These are phyloP conservation scores for Buxus sempervirens DNA, from an alignment of 164 flowering plant genomes.

Conservation along the genomic window DNA sequence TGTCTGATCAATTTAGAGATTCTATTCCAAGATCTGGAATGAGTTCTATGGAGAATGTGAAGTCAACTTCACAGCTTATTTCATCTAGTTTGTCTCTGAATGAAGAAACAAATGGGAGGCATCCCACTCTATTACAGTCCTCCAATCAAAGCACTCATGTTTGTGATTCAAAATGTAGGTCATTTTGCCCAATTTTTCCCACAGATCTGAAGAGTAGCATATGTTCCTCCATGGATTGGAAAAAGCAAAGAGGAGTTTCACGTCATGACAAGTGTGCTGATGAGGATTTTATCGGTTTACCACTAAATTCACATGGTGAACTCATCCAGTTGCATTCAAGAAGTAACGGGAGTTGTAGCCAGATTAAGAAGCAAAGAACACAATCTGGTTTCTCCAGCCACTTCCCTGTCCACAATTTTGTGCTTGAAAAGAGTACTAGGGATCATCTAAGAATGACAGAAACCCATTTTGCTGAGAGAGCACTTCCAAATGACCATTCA, in stretches of 20 bases:
- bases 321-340: constrained; percentile 37
- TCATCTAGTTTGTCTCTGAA: constrained; percentile 16
- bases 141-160: constrained; percentile 5
- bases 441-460: constrained; percentile 18
- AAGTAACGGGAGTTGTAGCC: constrained; percentile 24
- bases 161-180: constrained; percentile 16
- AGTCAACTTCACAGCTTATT: constrained; percentile 18
- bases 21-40: constrained; percentile 14
- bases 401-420: constrained; percentile 19
- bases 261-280: constrained; percentile 20
- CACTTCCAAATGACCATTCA: constrained; percentile 21
- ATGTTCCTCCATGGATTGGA: constrained; percentile 28
- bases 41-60: constrained; percentile 13
- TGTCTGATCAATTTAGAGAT: constrained; percentile 21
- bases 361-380: constrained; percentile 18
- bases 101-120: constrained; percentile 19
- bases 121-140: constrained; percentile 15
- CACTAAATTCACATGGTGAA: constrained; percentile 69
- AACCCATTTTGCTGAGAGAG: constrained; percentile 19
- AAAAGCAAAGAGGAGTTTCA: constrained; percentile 19
- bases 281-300: constrained; percentile 46
- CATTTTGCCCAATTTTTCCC: constrained; percentile 23
- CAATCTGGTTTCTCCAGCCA: constrained; percentile 16
- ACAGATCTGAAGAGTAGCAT: constrained; percentile 22
- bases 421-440: constrained; percentile 5